A percentile compares a stretch with the other conserved stretches of the same genome.
phyloP scores from a whole-genome alignment of 1,284 basidiomycete species.

The Grifola frondosa region DNA sequence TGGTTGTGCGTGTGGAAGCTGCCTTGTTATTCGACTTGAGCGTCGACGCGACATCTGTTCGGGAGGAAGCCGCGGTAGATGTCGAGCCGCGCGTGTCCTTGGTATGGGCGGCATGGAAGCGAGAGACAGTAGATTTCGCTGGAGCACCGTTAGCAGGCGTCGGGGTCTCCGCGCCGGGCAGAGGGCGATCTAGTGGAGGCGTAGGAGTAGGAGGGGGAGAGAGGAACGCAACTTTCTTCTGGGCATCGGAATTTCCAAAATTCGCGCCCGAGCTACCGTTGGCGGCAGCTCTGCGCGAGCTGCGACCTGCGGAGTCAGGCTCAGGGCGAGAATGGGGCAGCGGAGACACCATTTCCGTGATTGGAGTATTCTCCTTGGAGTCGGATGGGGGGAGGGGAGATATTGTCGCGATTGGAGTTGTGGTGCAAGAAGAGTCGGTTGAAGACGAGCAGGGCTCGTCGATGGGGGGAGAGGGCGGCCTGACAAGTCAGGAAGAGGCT shows the following conservation, averaged over 20 bases:
- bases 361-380: constrained; percentile 29
- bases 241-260: constrained; percentile 43
- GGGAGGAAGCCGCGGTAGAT: constrained; percentile 49
- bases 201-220: constrained; percentile 71
- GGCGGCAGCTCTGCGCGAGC: constrained; percentile 53
- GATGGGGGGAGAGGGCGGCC: constrained; percentile 51
- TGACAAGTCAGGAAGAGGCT: constrained; percentile 67
- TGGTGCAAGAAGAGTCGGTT: constrained; percentile 35
- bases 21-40: constrained; percentile 38
- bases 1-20: constrained; percentile 56
- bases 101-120: constrained; percentile 69
- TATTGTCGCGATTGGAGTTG: constrained; percentile 29
- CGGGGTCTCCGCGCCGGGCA: constrained; percentile 41
- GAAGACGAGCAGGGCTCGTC: constrained; percentile 35
- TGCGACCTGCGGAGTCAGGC: constrained; percentile 48
- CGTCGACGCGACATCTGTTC: constrained; percentile 42
- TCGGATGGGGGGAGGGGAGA: constrained; percentile 23
- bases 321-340: constrained; percentile 30
- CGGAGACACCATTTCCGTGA: constrained; percentile 35
- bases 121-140: constrained; percentile 65
- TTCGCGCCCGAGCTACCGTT: constrained; percentile 40
- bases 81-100: constrained; percentile 70
- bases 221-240: constrained; percentile 83
- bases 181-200: constrained; percentile 34
- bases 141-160: constrained; percentile 32